A percentile compares a stretch with the other conserved stretches of the same genome.
phyloP scores from a whole-genome alignment of 495 filamentous ascomycete species.

The Clavariopsis aquatica region DNA sequence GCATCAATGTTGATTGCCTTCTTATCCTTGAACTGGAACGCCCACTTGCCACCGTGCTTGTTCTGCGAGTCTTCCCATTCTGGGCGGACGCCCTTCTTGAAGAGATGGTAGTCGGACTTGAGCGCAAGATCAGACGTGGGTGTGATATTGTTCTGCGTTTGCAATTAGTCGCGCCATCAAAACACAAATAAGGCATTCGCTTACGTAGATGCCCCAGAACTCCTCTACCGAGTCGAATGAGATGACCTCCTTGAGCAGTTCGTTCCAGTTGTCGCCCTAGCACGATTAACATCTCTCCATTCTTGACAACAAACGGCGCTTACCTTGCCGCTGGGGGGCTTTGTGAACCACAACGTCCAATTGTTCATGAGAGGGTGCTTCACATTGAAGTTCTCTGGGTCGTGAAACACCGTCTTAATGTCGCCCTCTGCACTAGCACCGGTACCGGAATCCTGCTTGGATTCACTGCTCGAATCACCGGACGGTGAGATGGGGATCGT shows the following conservation, averaged over 20 bases:
- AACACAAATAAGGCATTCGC: slow-evolving; percentile 44
- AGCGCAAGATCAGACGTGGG: slow-evolving; percentile 90
- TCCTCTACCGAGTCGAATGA: slow-evolving; percentile 98
- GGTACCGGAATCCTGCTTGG: slow-evolving; percentile 43
- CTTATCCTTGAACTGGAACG: slow-evolving; percentile 95
- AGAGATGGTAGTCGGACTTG: slow-evolving; percentile 99
- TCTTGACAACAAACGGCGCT: slow-evolving; percentile 20
- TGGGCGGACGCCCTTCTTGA: slow-evolving; percentile 94
- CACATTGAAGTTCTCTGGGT: slow-evolving; percentile 97
- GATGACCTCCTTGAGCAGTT: slow-evolving; percentile 95
- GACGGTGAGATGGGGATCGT: slow-evolving; percentile 75
- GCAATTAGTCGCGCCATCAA: slow-evolving; percentile 29
- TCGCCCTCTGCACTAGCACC: slow-evolving; percentile 52
- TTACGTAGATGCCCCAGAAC: slow-evolving; percentile 99
- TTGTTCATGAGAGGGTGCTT: slow-evolving; percentile 95
- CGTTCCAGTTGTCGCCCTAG: slow-evolving; percentile 97
- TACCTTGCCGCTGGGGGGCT: slow-evolving; percentile 96
- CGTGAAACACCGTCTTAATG: slow-evolving; percentile 89
- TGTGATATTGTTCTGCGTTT: slow-evolving; percentile 89
- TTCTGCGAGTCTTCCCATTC: slow-evolving; percentile 99
- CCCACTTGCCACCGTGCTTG: slow-evolving; percentile 99
- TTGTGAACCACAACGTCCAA: slow-evolving; percentile 99
- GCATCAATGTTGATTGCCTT: slow-evolving; percentile 87
- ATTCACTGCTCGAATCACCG: slow-evolving; percentile 47
- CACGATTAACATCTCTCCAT: slow-evolving; percentile 15